Evolutionary conservation across 2,329 filamentous ascomycete species (phyloP), one percentile per base, ranked within the genome.

Genomic region (Truncatella angustata): DNA sequence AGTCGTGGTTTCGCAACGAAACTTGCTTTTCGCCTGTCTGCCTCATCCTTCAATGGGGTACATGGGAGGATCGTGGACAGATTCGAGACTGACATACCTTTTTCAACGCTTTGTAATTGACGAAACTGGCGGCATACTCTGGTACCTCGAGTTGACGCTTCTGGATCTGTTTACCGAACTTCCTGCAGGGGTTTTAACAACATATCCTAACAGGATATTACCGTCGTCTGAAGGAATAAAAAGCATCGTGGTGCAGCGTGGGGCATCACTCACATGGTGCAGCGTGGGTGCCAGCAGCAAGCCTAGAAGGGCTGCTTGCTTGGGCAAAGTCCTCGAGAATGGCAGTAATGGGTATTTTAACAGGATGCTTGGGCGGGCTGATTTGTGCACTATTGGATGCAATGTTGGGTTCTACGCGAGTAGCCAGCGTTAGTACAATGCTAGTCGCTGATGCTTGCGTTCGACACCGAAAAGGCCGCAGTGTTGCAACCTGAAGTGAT

Each of bases 141-240:
- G 94, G 94, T 55, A 99, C 92, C 72, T 99, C 94, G 66, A 99
- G 90, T 81, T 99, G 94, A 70, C 92, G 88, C 79, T 96, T 96
- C 79, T 97, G 94, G 62, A 99, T 96, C 71, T 97, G 91, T 80
- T 99, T 99, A 73, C 94, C 94, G 78, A 99, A 99, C 84, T 99
- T 99, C 94, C 93, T 99, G 65, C 48, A 57, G 54, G 49, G 52
- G 53, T 40, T 51, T 67, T 57, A 66, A 63, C 50, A 23, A 49
- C 24, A 35, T 44, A 50, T 52, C 4, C 37, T 28, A 14, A 47
- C 30, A 20, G 20, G 44, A 44, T 7, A 37, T 43, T 30, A 49
- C 40, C 18, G 35, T 40, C 21, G 24, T 4, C 23, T 11, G 30
- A 24, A 14, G 20, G 18, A 24, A 21, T 21, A 49, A 5, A 28